Evolutionary conservation across 305 asterid species (phyloP), one percentile per base, ranked within the genome.

Genomic region (Plantago coronopus): DNA sequence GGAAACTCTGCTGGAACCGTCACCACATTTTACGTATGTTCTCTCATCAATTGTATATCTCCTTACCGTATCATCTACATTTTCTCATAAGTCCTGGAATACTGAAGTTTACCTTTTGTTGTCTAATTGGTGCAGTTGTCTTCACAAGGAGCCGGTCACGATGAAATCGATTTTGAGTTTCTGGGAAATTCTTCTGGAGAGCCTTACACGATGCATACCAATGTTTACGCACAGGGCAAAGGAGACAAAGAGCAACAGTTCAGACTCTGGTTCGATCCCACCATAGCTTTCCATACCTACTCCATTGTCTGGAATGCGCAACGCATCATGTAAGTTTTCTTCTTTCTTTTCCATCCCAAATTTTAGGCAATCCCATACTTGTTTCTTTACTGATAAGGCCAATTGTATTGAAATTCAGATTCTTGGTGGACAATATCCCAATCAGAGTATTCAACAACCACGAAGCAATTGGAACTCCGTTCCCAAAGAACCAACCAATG

Each of bases 121-220:
- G 2, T 17, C 27, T 48, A 0, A 1, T 48, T 48, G 0, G 9
- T 48, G 18, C 70, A 78, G 83, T 19, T 81, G 40, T 64, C 83
- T 0, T 80, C 87, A 15, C 76, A 55, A 63, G 78, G 83, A 46
- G 22, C 72, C 0, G 72, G 49, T 3, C 87, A 78, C 8, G 83
- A 81, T 15, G 83, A 81, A 59, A 78, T 81, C 17, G 87, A 81
- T 56, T 81, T 78, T 9, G 87, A 81, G 64, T 81, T 78, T 56
- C 65, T 78, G 50, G 83, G 87, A 0, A 81, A 81, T 29, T 17
- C 34, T 7, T 48, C 73, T 1, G 81, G 83, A 0, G 66, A 78
- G 48, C 86, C 88, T 0, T 81, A 79, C 37, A 76, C 88, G 0
- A 31, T 82, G 0, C 88, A 79, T 38, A 76, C 85, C 2, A 82